Conservation (phyloP, 352 stramenopile genomes). For the Phytophthora sojae region DNA sequence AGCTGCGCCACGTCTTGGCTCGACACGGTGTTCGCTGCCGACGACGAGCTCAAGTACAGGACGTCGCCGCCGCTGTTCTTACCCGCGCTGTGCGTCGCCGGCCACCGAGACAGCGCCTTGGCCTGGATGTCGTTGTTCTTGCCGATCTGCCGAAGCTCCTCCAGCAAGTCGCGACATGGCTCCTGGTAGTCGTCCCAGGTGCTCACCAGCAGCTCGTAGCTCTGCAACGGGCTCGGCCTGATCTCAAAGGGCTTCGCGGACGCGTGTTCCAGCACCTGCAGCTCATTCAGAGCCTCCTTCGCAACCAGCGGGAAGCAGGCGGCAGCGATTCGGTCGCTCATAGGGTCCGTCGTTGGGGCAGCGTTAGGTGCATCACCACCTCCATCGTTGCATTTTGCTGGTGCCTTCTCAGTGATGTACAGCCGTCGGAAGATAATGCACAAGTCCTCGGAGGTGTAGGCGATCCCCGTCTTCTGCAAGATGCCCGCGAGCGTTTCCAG, state of each 20-base stretch:
- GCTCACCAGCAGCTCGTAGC: constrained; percentile 62
- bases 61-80: constrained; percentile 36
- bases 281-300: constrained; percentile 51
- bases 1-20: constrained; percentile 79
- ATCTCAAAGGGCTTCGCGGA: constrained; percentile 51
- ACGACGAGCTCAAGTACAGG: constrained; percentile 66
- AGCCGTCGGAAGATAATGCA: constrained; percentile 70
- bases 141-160: constrained; percentile 63
- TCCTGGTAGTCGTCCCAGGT: constrained; percentile 69
- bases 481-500: constrained; percentile 60
- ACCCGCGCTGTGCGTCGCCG: constrained; percentile 11
- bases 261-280: constrained; percentile 49
- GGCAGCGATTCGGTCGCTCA: constrained; percentile 71
- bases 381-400: neutral
- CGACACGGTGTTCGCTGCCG: constrained; percentile 46
- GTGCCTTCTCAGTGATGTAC: constrained; percentile 53
- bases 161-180: constrained; percentile 53
- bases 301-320: constrained; percentile 68
- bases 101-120: constrained; percentile 43
- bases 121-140: constrained; percentile 75
- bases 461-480: constrained; percentile 57
- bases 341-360: constrained; percentile 33
- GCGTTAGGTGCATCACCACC: constrained; percentile 7
- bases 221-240: constrained; percentile 43
- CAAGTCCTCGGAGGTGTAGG: constrained; percentile 66